Base-by-base conservation (phyloP, 2,329 filamentous ascomycete species). In the Colletotrichum sp. region DNA sequence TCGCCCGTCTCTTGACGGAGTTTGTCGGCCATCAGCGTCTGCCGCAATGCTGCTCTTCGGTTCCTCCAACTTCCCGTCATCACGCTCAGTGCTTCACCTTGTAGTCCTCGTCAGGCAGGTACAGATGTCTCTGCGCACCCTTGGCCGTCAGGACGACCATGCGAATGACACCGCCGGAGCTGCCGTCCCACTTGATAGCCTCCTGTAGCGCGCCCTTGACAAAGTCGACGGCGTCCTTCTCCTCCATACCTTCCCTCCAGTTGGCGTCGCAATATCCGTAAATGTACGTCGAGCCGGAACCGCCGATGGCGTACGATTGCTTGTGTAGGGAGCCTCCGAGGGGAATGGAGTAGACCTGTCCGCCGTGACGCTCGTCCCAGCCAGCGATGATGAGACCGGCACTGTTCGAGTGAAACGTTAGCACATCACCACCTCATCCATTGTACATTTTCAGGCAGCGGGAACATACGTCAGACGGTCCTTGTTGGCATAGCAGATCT, bases 141-240 rank as follows among this genome's bases (percentile, higher is more conserved):
- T 94, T 92, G 81, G 93, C 93, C 77, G 96, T 99, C 86, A 99
- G 88, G 75, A 99, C 97, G 77, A 98, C 96, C 95, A 99, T 95
- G 80, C 97, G 93, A 82, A 99, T 99, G 76, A 99, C 97, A 88
- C 97, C 97, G 79, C 97, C 97, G 5, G 97, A 98, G 89, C 96
- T 98, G 78, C 97, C 97, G 84, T 99, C 97, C 97, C 97, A 99
- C 88, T 98, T 98, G 91, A 99, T 98, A 18, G 97, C 97, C 89
- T 99, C 96, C 82, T 92, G 89, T 83, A 99, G 88, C 36, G 97
- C 93, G 64, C 93, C 94, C 88, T 98, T 98, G 84, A 99, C 97
- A 82, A 99, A 99, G 55, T 93, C 87, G 78, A 99, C 93, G 1
- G 97, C 97, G 77, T 98, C 96, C 71, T 92, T 90, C 89, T 98